Evolutionary conservation across 192 early-diverging fungal species (phyloP), one percentile per base, ranked within the genome.

Genomic region (Mortierella alpina): DNA sequence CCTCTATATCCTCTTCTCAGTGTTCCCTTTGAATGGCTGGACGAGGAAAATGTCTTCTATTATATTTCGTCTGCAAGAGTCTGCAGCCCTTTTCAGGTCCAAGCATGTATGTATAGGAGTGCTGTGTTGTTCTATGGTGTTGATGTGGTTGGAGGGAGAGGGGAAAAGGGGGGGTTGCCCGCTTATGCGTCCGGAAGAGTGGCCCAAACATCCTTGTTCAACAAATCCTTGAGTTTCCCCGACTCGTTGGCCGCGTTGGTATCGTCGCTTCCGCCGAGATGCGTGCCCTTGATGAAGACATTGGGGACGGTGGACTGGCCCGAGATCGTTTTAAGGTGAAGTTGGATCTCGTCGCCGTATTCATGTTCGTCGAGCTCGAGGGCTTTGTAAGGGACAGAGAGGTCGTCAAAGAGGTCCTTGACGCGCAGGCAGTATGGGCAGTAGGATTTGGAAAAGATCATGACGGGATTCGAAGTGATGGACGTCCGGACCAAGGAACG

Each of bases 381-480:
- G 7, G 89, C 81, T 48, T 86, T 75, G 70, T 91, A 93, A 5
- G 69, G 46, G 15, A 90, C 84, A 7, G 84, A 66, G 13, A 84
- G 63, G 54, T 88, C 82, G 7, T 85, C 86, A 57, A 93, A 85
- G 23, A 86, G 72, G 17, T 81, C 71, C 77, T 91, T 88, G 47
- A 90, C 88, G 2, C 82, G 75, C n/a, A 73, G 59, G 67, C 89
- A 92, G 66, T 86, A 94, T 10, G 91, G 90, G 71, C 91, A 94
- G 59, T 87, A 90, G 39, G 86, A 86, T 62, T 92, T 97, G 63
- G 91, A 91, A 71, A 95, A 95, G 63, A 96, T 90, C 88, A 86
- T 81, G 61, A 82, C 68, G 23, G 68, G 58, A 18, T 72, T 80
- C 47, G 61, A 52, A 41, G 76, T 50, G 50, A 80, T 80, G 50